Base-by-base conservation (phyloP, 306 rosid genomes). In the Inga laurina region DNA sequence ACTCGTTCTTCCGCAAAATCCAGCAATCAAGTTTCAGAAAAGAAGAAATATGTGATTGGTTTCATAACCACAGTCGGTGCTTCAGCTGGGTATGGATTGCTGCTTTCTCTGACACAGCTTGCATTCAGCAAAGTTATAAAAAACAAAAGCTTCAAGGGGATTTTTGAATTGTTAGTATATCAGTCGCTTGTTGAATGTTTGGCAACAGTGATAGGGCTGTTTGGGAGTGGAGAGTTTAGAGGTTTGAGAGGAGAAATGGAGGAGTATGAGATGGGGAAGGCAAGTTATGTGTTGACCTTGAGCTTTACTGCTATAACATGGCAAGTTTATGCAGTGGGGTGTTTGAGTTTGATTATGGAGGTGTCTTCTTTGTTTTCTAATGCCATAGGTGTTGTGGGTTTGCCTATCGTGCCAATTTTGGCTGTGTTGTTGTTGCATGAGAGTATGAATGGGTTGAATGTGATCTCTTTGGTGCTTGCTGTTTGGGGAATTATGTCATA, bases 341-440 rank as follows among this genome's bases (percentile, higher is more conserved):
- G 81, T 43, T 35, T 88, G 41, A 89, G 91, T 75, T 74, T 85
- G 75, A 80, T 85, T 64, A 75, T 85, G 52, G 90, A 88, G 49
- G 91, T 83, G 27, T 85, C 93, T 41, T 87, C 93, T 12, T 82
- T 87, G 32, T 90, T 90, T 78, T 85, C 90, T 59, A 87, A 88
- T 79, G 84, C 84, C 61, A 57, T 88, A 18, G 82, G 88, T 27
- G 82, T 85, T 45, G 54, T 90, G 81, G 88, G 80, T 43, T 49
- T 87, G 84, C 88, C 90, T 9, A 32, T 88, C 12, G 82, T 85
- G 70, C 91, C 88, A 3, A 69, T 88, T 85, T 68, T 88, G 34
- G 90, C 88, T 10, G 84, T 88, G 24, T 27, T 88, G 39, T 35
- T 90, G 49, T 74, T 85, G 73, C 89, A 85, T 41, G 91, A 90